These are phyloP conservation scores for Plectosphaerella cucumerina DNA, from an alignment of 2,329 filamentous ascomycete genomes.

Conservation along the genomic window DNA sequence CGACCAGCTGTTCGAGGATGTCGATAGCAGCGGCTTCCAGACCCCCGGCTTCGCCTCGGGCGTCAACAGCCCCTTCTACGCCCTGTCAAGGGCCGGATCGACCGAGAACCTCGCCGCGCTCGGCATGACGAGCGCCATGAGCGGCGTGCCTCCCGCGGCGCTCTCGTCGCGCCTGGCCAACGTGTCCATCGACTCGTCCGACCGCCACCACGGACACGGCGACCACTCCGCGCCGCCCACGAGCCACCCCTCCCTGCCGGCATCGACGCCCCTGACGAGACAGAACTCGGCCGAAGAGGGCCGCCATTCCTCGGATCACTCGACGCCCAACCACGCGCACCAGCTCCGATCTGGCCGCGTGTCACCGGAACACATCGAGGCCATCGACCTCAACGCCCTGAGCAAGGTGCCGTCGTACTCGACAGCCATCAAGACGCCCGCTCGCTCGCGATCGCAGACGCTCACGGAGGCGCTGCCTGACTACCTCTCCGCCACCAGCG, in stretches of 20 bases:
- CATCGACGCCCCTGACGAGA: slow-evolving; percentile 45
- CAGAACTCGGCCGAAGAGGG: slow-evolving; percentile 48
- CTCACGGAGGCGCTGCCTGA: slow-evolving; percentile 55
- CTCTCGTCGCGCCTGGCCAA: slow-evolving; percentile 67
- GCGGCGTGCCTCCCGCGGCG: slow-evolving; percentile 43
- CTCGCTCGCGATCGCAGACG: slow-evolving; percentile 46
- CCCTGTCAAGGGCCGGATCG: slow-evolving; percentile 70
- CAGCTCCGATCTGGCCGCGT: slow-evolving; percentile 39
- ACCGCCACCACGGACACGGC: slow-evolving; percentile 33
- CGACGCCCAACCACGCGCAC: slow-evolving; percentile 7
- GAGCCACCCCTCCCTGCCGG: slow-evolving; percentile 33
- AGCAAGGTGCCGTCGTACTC: slow-evolving; percentile 74
- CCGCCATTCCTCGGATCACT: slow-evolving; percentile 4
- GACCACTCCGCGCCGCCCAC: slow-evolving; percentile 20
- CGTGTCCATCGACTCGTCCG: slow-evolving; percentile 50
- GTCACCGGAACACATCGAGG: slow-evolving; percentile 54
- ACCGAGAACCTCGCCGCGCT: slow-evolving; percentile 69
- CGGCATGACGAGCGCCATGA: slow-evolving; percentile 31
- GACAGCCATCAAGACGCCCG: slow-evolving; percentile 65
- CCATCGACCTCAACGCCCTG: slow-evolving; percentile 58
- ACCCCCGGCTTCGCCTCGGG: slow-evolving; percentile 68
- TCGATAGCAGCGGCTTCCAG: slow-evolving; percentile 77
- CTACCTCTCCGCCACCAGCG: slow-evolving; percentile 58
- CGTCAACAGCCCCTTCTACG: slow-evolving; percentile 76
- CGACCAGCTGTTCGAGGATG: slow-evolving; percentile 84